Evolutionary conservation across 2,329 filamentous ascomycete genomes (phyloP).

Genomic region (Ramularia endophylla): DNA sequence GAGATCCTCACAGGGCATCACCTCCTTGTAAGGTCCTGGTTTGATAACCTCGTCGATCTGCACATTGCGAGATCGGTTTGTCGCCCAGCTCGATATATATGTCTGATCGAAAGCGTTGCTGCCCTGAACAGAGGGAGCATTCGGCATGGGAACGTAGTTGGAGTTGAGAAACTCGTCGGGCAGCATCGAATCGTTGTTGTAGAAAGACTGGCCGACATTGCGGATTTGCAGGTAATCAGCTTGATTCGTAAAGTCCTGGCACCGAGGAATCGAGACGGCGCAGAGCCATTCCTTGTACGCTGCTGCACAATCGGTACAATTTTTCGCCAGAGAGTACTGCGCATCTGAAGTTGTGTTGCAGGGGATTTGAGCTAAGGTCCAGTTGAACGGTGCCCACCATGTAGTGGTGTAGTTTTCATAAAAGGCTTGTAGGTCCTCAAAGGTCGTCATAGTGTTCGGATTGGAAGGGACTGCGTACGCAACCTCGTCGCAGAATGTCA

Average conservation of each 20-base stretch:
- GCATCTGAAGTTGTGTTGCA: constrained; percentile 71
- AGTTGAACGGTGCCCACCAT: constrained; percentile 72
- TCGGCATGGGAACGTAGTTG: constrained; percentile 28
- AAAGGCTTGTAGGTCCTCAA: constrained; percentile 53
- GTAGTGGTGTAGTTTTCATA: constrained; percentile 71
- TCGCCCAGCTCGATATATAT: constrained; percentile 25
- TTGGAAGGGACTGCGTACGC: constrained; percentile 91
- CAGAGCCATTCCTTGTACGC: constrained; percentile 97
- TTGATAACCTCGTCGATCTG: constrained; percentile 56
- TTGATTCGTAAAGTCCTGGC: constrained; percentile 67
- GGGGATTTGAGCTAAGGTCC: constrained; percentile 74
- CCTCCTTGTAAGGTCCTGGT: constrained; percentile 90
- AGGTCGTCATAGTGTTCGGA: constrained; percentile 40
- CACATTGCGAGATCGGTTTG: constrained; percentile 32
- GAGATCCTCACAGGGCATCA: constrained; percentile 80
- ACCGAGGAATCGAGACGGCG: constrained; percentile 85
- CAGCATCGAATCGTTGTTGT: constrained; percentile 25
- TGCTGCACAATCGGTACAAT: constrained; percentile 66
- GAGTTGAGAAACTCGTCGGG: constrained; percentile 17
- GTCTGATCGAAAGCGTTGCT: constrained; percentile 28
- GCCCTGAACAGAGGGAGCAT: constrained; percentile 28
- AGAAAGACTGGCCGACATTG: constrained; percentile 54
- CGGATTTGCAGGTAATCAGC: constrained; percentile 58
- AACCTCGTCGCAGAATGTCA: constrained; percentile 82
- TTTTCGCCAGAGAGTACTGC: constrained; percentile 73